These are phyloP conservation scores for Linnemannia elongata DNA, from an alignment of 192 early-diverging fungal genomes.

Conservation along the genomic window DNA sequence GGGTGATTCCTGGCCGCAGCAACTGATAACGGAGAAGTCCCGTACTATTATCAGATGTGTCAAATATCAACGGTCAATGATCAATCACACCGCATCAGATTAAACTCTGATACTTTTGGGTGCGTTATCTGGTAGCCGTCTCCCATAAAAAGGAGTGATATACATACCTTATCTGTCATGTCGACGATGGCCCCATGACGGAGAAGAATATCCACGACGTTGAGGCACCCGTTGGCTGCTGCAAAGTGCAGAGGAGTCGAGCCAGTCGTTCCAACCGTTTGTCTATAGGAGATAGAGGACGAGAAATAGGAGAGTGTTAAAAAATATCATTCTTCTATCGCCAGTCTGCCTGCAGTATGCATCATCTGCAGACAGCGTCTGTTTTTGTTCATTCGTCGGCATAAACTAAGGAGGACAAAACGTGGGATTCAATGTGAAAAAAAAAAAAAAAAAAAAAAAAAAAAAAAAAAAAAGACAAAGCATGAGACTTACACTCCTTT, in stretches of 20 bases:
- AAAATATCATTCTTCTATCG: not conserved
- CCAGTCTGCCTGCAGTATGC: not conserved
- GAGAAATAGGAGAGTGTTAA: not conserved
- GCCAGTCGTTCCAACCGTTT: conserved; percentile 68
- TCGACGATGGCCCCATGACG: conserved; percentile 71
- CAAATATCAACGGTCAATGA: too few relatives aligned
- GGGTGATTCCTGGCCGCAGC: conserved; percentile 66
- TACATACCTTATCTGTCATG: conserved; percentile 65
- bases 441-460: not conserved
- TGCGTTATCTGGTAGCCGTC: not conserved
- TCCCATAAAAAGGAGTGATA: not conserved
- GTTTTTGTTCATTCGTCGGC: not conserved
- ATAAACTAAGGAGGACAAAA: not conserved
- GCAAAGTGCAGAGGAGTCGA: conserved; percentile 90
- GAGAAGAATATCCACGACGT: conserved; percentile 73
- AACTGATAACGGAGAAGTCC: conserved; percentile 64
- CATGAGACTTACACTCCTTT: conserved; percentile 47
- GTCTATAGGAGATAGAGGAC: conserved; percentile 9
- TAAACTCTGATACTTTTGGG: not conserved
- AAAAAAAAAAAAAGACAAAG: not conserved
- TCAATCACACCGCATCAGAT: not conserved
- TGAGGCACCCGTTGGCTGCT: conserved; percentile 79
- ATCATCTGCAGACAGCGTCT: not conserved
- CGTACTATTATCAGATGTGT: conserved; percentile 44
- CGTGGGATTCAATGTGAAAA: not conserved